phyloP scores from a whole-genome alignment of 805 yeast genomes.

The Ogataea henricii region DNA sequence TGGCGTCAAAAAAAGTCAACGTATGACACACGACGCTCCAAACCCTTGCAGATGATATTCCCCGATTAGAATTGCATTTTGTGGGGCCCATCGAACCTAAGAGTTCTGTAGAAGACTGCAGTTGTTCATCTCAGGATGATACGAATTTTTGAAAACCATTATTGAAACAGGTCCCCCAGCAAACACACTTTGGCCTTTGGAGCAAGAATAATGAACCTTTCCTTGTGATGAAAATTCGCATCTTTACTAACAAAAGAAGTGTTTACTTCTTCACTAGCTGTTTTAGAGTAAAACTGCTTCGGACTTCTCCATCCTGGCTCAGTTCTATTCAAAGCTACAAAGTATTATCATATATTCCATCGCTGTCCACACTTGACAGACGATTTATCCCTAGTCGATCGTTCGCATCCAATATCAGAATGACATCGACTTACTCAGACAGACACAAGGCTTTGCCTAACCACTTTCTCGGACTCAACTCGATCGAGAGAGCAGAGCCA shows the following conservation, averaged over 20 bases:
- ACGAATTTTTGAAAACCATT: too few species aligned
- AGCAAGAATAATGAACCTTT: background rate
- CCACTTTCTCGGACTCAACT: conserved; percentile 82
- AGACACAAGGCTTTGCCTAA: conserved; percentile 50
- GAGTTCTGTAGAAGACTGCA: background rate
- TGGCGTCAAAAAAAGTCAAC: background rate
- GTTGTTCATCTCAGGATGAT: background rate
- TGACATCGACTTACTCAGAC: conserved; percentile 22
- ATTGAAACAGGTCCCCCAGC: too few species aligned
- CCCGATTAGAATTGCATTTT: too few species aligned
- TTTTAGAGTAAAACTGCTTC: conserved; percentile 3
- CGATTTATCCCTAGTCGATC: background rate
- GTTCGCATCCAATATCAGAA: conserved; percentile 11
- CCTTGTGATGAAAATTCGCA: conserved; percentile 1
- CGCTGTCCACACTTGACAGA: background rate
- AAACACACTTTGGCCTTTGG: too few species aligned
- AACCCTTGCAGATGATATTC: background rate
- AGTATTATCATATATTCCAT: background rate
- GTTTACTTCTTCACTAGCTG: conserved; percentile 1
- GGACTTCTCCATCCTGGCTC: background rate
- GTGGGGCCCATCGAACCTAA: too few species aligned
- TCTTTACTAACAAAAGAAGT: conserved; percentile 7
- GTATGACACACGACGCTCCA: background rate
- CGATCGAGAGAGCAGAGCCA: conserved; percentile 77
- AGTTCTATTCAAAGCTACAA: background rate